Percentiles rank a stretch among this genome's conserved stretches.
Conservation (phyloP, 768 basidiomycete species). For the Myochromella boudieri region DNA sequence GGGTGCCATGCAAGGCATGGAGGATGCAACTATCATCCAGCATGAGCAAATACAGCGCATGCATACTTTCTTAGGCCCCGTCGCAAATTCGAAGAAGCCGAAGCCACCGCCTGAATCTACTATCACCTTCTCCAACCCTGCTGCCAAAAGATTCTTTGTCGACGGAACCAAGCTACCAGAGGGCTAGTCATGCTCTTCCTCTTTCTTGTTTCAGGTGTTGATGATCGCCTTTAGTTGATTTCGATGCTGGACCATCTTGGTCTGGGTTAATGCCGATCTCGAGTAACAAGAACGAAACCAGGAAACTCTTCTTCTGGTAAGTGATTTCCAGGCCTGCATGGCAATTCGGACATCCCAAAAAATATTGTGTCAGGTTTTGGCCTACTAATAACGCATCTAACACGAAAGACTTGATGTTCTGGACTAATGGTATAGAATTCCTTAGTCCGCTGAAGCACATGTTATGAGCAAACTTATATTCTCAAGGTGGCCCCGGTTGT, state of each 20-base stretch:
- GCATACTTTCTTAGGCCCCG: slow-evolving; percentile 35
- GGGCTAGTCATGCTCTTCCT: slow-evolving; percentile 28
- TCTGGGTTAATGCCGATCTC: slow-evolving; percentile 69
- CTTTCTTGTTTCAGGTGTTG: slow-evolving; percentile 3
- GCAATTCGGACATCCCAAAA: not conserved
- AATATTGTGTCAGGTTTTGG: slow-evolving; percentile 57
- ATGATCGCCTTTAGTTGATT: slow-evolving; percentile 40
- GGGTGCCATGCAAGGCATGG: slow-evolving; percentile 36
- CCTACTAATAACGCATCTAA: slow-evolving; percentile 62
- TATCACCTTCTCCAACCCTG: slow-evolving; percentile 64
- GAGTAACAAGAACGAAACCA: slow-evolving; percentile 51
- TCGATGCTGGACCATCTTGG: slow-evolving; percentile 71
- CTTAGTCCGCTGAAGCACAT: not conserved
- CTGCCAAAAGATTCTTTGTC: slow-evolving; percentile 49
- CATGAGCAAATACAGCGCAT: slow-evolving; percentile 43
- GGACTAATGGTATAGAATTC: slow-evolving; percentile 43
- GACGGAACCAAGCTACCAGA: slow-evolving; percentile 47
- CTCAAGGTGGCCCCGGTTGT: slow-evolving; percentile 67
- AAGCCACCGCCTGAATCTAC: slow-evolving; percentile 28
- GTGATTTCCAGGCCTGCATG: not conserved
- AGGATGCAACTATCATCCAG: slow-evolving; percentile 44
- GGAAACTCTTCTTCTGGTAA: slow-evolving; percentile 54
- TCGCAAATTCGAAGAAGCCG: slow-evolving; percentile 9
- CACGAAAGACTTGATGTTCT: slow-evolving; percentile 62
- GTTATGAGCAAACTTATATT: slow-evolving; percentile 19